A percentile compares a stretch with the other conserved stretches of the same genome.
Evolutionary conservation across 306 rosid genomes (phyloP).

Genomic region (Sindora glabra): DNA sequence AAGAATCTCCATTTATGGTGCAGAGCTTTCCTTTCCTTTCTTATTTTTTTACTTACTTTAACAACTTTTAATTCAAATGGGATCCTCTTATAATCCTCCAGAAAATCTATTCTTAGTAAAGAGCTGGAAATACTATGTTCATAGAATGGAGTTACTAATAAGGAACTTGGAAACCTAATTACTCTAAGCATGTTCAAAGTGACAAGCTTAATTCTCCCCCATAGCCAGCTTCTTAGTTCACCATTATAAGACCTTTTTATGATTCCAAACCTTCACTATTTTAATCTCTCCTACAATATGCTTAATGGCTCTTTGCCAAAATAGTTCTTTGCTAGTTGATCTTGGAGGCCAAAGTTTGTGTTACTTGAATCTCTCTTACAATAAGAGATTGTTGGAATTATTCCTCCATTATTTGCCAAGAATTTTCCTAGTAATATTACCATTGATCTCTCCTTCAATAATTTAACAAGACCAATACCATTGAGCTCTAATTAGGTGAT

Average conservation of each 20-base stretch:
- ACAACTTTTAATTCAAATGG: slow-evolving; percentile 68
- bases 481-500: too few species aligned
- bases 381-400: slow-evolving; percentile 62
- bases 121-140: slow-evolving; percentile 84
- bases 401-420: slow-evolving; percentile 48
- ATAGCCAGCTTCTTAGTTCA: slow-evolving; percentile 67
- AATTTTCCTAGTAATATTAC: slow-evolving; percentile 41
- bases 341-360: slow-evolving; percentile 45
- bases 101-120: slow-evolving; percentile 60
- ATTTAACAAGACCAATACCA: slow-evolving; percentile 66
- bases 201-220: slow-evolving; percentile 57
- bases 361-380: slow-evolving; percentile 73
- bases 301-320: slow-evolving; percentile 69
- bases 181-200: slow-evolving; percentile 48
- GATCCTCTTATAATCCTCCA: slow-evolving; percentile 56
- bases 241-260: slow-evolving; percentile 52
- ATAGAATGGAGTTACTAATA: slow-evolving; percentile 77
- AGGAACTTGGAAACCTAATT: slow-evolving; percentile 30
- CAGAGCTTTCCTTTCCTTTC: slow-evolving; percentile 18
- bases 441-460: slow-evolving; percentile 83
- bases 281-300: slow-evolving; percentile 81
- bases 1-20: slow-evolving; percentile 30
- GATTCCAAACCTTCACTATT: slow-evolving; percentile 50
- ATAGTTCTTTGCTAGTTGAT: slow-evolving; percentile 59
- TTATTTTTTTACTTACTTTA: slow-evolving; percentile 22